phyloP scores from a whole-genome alignment of 768 basidiomycete species.

The Boletus bicolor region DNA sequence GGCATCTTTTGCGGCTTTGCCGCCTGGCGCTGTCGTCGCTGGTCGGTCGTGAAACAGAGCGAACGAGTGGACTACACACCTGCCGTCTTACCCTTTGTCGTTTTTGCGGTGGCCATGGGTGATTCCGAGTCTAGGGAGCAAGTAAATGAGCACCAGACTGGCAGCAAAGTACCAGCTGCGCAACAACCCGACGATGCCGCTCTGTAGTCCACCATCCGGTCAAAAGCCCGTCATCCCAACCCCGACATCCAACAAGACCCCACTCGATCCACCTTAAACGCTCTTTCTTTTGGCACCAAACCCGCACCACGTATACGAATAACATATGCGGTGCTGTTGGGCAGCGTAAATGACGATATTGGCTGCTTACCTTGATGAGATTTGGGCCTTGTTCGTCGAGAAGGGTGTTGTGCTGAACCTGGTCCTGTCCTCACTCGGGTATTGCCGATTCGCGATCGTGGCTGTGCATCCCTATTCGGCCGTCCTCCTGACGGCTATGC shows the following conservation, averaged over 20 bases:
- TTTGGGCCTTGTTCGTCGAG: constrained; percentile 27
- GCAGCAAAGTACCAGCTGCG: background rate
- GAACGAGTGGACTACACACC: constrained; percentile 26
- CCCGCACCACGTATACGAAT: background rate
- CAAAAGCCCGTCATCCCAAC: too few species aligned
- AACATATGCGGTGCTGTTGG: background rate
- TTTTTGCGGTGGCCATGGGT: constrained; percentile 69
- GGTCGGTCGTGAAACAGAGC: constrained; percentile 28
- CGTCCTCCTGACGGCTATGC: too few species aligned
- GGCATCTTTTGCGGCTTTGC: constrained; percentile 38
- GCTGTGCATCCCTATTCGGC: constrained; percentile 13
- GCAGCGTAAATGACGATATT: background rate
- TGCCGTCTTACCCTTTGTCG: constrained; percentile 59
- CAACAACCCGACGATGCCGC: background rate
- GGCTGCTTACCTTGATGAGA: constrained; percentile 27
- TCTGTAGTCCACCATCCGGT: background rate
- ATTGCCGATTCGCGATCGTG: constrained; percentile 23
- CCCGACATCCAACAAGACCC: constrained; percentile 18
- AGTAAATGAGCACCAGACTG: constrained; percentile 3
- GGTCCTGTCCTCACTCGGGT: constrained; percentile 11
- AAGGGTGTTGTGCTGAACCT: constrained; percentile 4
- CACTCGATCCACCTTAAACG: constrained; percentile 20
- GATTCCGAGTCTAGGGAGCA: constrained; percentile 10
- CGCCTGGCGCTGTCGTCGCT: constrained; percentile 12
- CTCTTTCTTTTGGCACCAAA: background rate